These are phyloP conservation scores for Hypoxylon trugodes DNA, from an alignment of 495 filamentous ascomycete genomes.

Conservation along the genomic window DNA sequence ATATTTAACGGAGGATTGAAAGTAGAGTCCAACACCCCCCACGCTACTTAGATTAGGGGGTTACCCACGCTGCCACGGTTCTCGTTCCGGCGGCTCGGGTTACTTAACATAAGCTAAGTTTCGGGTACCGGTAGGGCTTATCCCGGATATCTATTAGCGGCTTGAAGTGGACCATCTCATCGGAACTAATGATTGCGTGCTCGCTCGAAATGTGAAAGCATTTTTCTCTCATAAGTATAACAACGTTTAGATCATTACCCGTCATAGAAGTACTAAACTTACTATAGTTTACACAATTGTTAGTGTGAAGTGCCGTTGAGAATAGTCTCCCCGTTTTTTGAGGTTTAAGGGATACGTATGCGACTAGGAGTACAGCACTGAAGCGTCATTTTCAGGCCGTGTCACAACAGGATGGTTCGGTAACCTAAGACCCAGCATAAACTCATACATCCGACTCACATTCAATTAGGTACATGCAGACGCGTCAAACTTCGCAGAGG, in stretches of 20 bases:
- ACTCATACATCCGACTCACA: constrained; percentile 21
- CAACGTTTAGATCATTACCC: no score
- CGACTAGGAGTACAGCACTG: background rate
- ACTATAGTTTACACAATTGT: background rate
- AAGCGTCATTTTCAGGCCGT: background rate
- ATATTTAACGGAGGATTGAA: no score
- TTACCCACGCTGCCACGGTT: no score
- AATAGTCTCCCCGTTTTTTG: background rate
- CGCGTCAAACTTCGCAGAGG: constrained; percentile 74
- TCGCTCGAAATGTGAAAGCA: constrained; percentile 20
- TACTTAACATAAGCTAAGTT: no score
- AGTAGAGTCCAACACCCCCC: no score
- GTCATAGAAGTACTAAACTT: no score
- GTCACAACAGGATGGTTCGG: constrained; percentile 17
- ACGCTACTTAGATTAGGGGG: no score
- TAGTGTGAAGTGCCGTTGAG: background rate
- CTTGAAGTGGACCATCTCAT: constrained; percentile 13
- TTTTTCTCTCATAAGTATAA: no score
- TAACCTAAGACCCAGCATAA: background rate
- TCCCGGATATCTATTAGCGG: background rate
- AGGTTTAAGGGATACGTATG: background rate
- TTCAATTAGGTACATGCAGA: constrained; percentile 83
- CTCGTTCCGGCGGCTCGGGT: no score
- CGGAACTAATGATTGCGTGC: constrained; percentile 26
- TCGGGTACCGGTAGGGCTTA: constrained; percentile 11